Conservation (phyloP, 257 asterid species). For the Coffea canephora region DNA sequence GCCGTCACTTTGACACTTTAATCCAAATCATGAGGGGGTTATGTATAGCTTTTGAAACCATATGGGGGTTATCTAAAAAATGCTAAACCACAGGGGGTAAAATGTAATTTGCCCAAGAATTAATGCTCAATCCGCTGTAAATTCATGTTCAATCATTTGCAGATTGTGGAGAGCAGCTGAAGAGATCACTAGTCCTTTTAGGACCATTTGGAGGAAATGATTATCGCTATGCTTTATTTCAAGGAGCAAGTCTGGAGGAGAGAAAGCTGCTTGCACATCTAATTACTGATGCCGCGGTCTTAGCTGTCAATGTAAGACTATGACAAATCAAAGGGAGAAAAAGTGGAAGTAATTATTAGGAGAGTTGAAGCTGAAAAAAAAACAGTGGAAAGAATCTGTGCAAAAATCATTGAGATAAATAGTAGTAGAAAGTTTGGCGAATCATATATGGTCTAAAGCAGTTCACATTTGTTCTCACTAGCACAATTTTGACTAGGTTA, state of each 20-base stretch:
- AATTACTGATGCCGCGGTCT: background rate
- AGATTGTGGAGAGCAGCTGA: slow-evolving; percentile 34
- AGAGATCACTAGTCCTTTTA: slow-evolving; percentile 37
- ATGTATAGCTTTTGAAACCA: too few species aligned
- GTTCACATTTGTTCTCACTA: background rate
- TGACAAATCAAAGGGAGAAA: background rate
- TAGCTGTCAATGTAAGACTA: background rate
- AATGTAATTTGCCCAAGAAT: too few species aligned
- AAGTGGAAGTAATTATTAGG: background rate
- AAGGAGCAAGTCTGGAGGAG: slow-evolving; percentile 6
- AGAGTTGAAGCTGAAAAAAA: background rate
- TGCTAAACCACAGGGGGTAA: too few species aligned
- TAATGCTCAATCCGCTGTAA: background rate
- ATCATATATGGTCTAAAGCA: background rate
- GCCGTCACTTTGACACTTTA: too few species aligned
- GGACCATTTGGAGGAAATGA: slow-evolving; percentile 65
- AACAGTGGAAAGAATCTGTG: too few species aligned
- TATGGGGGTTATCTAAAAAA: too few species aligned
- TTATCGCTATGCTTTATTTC: slow-evolving; percentile 29
- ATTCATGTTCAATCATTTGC: background rate
- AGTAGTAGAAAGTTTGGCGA: background rate
- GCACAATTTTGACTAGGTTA: background rate
- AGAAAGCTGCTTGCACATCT: background rate
- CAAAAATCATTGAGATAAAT: background rate
- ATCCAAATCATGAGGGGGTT: too few species aligned